phyloP scores from a whole-genome alignment of 2,329 filamentous ascomycete genomes.

The Xylaria sp. region DNA sequence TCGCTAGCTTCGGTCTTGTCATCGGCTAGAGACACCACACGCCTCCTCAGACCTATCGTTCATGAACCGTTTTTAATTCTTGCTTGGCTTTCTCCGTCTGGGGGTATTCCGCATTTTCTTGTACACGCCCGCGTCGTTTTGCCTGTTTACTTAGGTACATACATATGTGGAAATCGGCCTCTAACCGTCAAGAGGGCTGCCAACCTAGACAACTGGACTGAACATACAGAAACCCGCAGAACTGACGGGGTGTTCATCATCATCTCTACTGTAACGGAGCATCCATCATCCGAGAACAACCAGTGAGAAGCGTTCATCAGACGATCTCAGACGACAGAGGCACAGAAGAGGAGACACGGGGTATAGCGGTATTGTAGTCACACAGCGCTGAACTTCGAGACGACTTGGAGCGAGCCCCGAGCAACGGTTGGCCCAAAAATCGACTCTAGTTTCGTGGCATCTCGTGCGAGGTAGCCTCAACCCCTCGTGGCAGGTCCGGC shows the following conservation, averaged over 20 bases:
- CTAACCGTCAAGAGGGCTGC: slow-evolving; percentile 14
- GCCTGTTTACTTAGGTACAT: slow-evolving; percentile 3
- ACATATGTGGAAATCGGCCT: slow-evolving; percentile 19
- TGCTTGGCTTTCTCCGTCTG: slow-evolving; percentile 21
- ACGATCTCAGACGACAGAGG: slow-evolving; percentile 12
- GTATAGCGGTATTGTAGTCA: slow-evolving; percentile 25
- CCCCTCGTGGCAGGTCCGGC: slow-evolving; percentile 22
- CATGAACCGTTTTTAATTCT: slow-evolving; percentile 14
- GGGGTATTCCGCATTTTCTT: slow-evolving; percentile 22
- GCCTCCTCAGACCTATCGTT: slow-evolving; percentile 14
- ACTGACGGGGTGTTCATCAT: slow-evolving; percentile 8
- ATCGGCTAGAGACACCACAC: slow-evolving; percentile 16
- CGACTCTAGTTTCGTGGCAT: slow-evolving; percentile 23
- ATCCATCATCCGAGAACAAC: neutral
- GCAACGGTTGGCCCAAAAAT: slow-evolving; percentile 24
- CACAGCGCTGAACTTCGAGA: slow-evolving; percentile 26
- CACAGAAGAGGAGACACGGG: slow-evolving; percentile 19
- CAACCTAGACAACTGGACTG: slow-evolving; percentile 22
- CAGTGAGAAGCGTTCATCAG: slow-evolving; percentile 1
- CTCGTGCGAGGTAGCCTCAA: slow-evolving; percentile 27
- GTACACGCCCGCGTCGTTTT: slow-evolving; percentile 25
- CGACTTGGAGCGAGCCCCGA: slow-evolving; percentile 23
- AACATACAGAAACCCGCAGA: slow-evolving; percentile 5
- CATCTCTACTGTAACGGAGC: slow-evolving; percentile 12
- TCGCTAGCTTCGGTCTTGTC: slow-evolving; percentile 21